Percentiles rank a stretch among this genome's conserved stretches.
phyloP scores from a whole-genome alignment of 2,329 filamentous ascomycete species.

The Aureobasidium melanogenum region DNA sequence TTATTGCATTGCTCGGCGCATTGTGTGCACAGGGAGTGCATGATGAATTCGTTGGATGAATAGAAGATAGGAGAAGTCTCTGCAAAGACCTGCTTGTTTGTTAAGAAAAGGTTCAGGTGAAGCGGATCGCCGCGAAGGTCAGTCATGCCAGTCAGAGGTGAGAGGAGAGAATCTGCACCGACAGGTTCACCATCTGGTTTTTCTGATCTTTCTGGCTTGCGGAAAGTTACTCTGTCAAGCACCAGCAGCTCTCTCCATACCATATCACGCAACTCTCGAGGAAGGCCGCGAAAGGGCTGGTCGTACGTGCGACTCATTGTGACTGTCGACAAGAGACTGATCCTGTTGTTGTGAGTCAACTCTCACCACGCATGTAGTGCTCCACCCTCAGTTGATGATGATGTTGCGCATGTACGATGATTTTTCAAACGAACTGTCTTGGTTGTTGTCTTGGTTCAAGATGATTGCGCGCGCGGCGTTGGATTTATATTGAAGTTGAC shows the following conservation, averaged over 20 bases:
- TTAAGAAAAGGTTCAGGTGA: background rate
- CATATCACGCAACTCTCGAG: conserved; percentile 2
- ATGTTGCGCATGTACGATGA: background rate
- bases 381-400: conserved; percentile 6
- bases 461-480: background rate
- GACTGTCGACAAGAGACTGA: background rate
- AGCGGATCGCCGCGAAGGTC: background rate
- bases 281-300: background rate
- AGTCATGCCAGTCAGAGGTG: background rate
- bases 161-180: background rate
- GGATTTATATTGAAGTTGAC: background rate
- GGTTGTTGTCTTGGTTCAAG: background rate
- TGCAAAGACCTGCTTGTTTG: background rate
- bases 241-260: background rate
- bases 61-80: background rate
- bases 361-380: background rate
- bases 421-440: background rate
- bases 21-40: background rate
- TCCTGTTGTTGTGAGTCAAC: background rate
- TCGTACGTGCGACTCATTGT: background rate
- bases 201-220: background rate
- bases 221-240: background rate
- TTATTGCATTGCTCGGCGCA: background rate
- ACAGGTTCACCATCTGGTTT: background rate
- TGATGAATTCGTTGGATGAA: background rate